Evolutionary conservation across 2,329 filamentous ascomycete species (phyloP), one percentile per base, ranked within the genome.

Genomic region (Alternaria solani): DNA sequence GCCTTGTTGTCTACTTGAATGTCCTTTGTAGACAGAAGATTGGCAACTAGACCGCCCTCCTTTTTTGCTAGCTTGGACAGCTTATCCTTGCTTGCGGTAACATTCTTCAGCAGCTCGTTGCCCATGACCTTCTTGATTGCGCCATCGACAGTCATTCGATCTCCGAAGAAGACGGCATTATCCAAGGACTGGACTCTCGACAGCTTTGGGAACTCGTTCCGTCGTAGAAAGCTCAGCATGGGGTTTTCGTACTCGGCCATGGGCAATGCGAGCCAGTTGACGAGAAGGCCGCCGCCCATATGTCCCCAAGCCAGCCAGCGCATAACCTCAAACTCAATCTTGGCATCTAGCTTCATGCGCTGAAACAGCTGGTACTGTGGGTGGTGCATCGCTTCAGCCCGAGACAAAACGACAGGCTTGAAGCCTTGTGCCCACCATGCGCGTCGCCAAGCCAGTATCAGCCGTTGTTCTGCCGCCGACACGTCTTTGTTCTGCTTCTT

Each of bases 381-480:
- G 73, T 97, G 95, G 72, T 88, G 89, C 83, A 89, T 91, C 18
- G 94, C 93, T 75, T 98, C 94, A 1, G 86, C 88, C 16, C 88
- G 86, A 51, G 91, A 89, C 57, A 98, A 80, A 41, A 98, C 91
- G 7, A 95, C 84, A 0, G 95, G 94, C 63, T 85, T 88, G 80
- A 98, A 97, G 11, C 94, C 95, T 71, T 96, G 89, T 0, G 94
- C 93, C 92, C 93, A 98, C 93, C 94, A 98, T 3, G 94, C 94
- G 46, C 93, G 87, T 61, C 94, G 87, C 95, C 95, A 98, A 54
- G 91, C 90, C 58, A 96, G 82, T 49, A 98, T 84, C 60, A 98
- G 81, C 59, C 89, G 86, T 72, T 90, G 90, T 75, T 97, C 92
- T 4, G 92, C 91, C 61, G 91, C 86, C 68, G 87, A 87, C 51